Base-by-base conservation (phyloP, 176 grass and related monocot species). In the Oropetium thomaeum region DNA sequence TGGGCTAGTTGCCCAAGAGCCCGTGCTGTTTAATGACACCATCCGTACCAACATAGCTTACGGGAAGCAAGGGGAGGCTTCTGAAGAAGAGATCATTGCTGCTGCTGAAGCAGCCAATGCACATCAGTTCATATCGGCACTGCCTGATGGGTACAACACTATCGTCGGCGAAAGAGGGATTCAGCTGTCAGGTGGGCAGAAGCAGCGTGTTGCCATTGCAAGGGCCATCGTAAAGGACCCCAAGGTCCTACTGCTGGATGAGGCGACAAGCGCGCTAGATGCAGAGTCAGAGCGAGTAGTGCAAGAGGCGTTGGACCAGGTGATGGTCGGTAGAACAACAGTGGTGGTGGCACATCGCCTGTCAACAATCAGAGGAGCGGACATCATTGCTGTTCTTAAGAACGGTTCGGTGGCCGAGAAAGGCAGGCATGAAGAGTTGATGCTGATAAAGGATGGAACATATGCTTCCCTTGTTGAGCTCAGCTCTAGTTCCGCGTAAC, bases 191-290 rank as follows among this genome's bases (percentile, higher is more conserved):
- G 92, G 89, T 0, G 87, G 93, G 47, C 93, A 96, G 70, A 96
- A 96, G 81, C 89, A 96, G 75, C 89, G 84, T 7, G 81, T 96
- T 1, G 89, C 93, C 49, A 92, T 96, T 17, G 87, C 93, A 7
- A 82, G 93, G n/a, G 93, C 93, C 13, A 43, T 90, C 42, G 17
- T 96, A 3, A 92, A 88, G 78, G 82, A 92, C 27, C 93, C 93
- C 40, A 96, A 81, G 71, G 76, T 96, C 37, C 75, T 96, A 28
- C 53, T 96, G 58, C 81, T 96, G 17, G 93, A 92, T 23, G 93
- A 96, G 70, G 93, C 89, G 4, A 92, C 93, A 8, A 96, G 93
- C 5, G 93, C 93, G 13, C 75, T 96, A 26, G 93, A 96, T 5
- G 84, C 89, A 0, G 93, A 96, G 30, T 83, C 93, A 0, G 93